Evolutionary conservation across 805 yeast genomes (phyloP), one percentile per base, ranked within the genome.

Genomic region (Kazachstania viticola): DNA sequence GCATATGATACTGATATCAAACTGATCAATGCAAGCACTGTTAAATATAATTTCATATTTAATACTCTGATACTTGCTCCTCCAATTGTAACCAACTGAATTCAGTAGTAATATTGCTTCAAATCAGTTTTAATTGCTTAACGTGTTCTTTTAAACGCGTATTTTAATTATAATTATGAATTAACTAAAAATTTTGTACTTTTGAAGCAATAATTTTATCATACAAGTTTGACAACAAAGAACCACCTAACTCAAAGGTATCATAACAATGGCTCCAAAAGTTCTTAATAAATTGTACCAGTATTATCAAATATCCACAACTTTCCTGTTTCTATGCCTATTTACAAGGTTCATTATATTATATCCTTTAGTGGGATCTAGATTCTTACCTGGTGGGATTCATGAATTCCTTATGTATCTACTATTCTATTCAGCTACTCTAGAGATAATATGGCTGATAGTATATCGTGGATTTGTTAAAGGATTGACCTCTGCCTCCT

Each of bases 321-420:
- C 42, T 9, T 43, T 54, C 28, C 31, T 51, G 17, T 54, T 36
- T 32, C 29, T 39, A 5, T 48, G 57, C 3, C 30, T 61, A 12
- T 37, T 58, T 54, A 32, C 62, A 3, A 52, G 88, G 29, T 62
- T 75, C 39, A 33, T 64, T 11, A 54, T 75, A 1, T 54, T 79
- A 19, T 55, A 72, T 28, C 81, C 82, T 1, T 54, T 79, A 17
- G 82, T 75, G n/a, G 80, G 83, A 0, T 53, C 73, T 21, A 62
- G 61, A 40, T 78, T 75, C 41, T 51, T 78, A 14, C 79, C 84
- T 1, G 83, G 78, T 5, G 85, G 83, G 0, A 72, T 79, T 9
- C 80, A 81, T 28, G 79, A 71, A 41, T 78, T 75, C 54, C 69
- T 74, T 16, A 49, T 51, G 28, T 44, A 42, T 27, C 14, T 46